A percentile compares a stretch with the other conserved stretches of the same genome.
Evolutionary conservation across 2,329 filamentous ascomycete genomes (phyloP).

Genomic region (Cercospora sojina): DNA sequence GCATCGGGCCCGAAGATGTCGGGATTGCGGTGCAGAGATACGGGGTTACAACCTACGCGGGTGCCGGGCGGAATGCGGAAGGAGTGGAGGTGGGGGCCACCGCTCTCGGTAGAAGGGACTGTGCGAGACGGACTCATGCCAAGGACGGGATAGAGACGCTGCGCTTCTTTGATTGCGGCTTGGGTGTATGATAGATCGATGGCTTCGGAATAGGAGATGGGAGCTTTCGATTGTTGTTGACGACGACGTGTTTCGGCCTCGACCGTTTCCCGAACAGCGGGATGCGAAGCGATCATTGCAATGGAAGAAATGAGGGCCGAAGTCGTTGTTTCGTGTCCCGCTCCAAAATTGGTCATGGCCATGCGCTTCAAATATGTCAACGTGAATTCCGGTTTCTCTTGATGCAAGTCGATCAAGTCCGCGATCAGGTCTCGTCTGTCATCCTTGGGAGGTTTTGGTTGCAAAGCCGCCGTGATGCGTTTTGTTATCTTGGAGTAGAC

Average conservation of each 20-base stretch:
- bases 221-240: neutral
- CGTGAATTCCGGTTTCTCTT: constrained; percentile 22
- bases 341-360: constrained; percentile 27
- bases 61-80: constrained; percentile 36
- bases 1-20: constrained; percentile 38
- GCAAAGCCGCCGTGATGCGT: constrained; percentile 18
- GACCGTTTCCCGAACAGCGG: neutral
- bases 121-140: constrained; percentile 44
- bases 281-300: constrained; percentile 19
- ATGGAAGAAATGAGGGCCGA: constrained; percentile 17
- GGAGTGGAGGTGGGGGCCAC: constrained; percentile 40
- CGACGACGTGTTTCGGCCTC: neutral
- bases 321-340: constrained; percentile 25
- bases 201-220: constrained; percentile 28
- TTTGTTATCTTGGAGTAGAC: constrained; percentile 18
- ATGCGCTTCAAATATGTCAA: constrained; percentile 22
- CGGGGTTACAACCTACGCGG: constrained; percentile 37
- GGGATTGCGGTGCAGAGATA: constrained; percentile 37
- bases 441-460: constrained; percentile 14
- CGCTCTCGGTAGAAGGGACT: constrained; percentile 32
- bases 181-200: constrained; percentile 42
- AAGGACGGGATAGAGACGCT: constrained; percentile 47
- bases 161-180: constrained; percentile 47
- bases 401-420: constrained; percentile 23
- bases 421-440: constrained; percentile 16